Percentiles rank a stretch among this genome's conserved stretches.
These are phyloP conservation scores for Mychonastes homosphaera DNA, from an alignment of 139 green algal genomes.

Conservation along the genomic window DNA sequence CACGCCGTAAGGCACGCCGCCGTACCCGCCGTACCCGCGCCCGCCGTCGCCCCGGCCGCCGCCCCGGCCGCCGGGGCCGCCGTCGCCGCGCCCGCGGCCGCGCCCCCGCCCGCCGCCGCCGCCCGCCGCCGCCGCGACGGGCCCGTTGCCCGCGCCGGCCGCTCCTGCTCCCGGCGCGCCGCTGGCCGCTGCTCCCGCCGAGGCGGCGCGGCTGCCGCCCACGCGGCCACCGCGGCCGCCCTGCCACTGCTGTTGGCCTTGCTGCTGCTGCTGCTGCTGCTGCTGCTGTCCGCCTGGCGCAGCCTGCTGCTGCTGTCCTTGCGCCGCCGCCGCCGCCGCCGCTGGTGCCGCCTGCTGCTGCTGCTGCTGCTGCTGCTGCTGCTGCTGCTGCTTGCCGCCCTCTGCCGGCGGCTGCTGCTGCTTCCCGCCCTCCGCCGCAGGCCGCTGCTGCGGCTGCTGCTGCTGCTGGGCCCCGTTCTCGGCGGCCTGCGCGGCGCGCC, in stretches of 20 bases:
- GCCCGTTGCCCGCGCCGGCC: constrained; percentile 1
- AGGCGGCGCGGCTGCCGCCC: constrained; percentile 3
- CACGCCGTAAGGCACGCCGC: background rate
- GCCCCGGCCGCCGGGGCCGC: background rate
- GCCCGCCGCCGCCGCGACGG: constrained; percentile 3
- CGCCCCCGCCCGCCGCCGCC: background rate
- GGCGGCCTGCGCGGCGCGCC: too few relatives aligned
- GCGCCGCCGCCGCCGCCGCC: too few relatives aligned
- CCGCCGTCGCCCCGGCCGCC: constrained; percentile 4
- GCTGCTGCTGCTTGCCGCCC: too few relatives aligned
- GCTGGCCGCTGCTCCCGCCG: background rate
- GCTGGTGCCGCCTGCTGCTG: too few relatives aligned
- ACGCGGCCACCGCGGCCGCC: constrained; percentile 6
- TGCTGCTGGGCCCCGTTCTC: too few relatives aligned
- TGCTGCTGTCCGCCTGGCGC: background rate
- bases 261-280: constrained; percentile 2
- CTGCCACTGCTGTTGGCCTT: background rate
- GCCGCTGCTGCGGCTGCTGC: too few relatives aligned
- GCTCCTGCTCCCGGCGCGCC: background rate
- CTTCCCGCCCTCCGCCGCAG: too few relatives aligned
- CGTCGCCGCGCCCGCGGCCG: constrained; percentile 1
- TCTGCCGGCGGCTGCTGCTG: too few relatives aligned
- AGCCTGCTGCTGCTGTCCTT: background rate
- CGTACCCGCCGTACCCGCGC: background rate
- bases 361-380: too few relatives aligned